Base-by-base conservation (phyloP, 495 filamentous ascomycete species). In the Wilcoxina mikolae region DNA sequence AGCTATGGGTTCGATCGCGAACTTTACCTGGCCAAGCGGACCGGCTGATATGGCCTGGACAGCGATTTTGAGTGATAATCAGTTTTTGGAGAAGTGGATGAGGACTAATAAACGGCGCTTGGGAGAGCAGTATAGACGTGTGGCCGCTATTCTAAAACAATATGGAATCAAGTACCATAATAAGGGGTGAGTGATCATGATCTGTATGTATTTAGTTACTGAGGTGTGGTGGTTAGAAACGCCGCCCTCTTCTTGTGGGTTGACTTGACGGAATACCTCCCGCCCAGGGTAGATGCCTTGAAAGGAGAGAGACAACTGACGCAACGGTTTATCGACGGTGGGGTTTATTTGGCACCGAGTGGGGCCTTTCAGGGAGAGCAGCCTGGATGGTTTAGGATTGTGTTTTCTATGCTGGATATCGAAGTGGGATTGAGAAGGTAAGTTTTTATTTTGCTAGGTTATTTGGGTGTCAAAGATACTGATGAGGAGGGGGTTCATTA, bases 161-260 rank as follows among this genome's bases (percentile, higher is more conserved):
- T 59, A 67, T 5, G 67, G 66, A 0, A 73, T 78, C 35, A 55
- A 65, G 23, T 76, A 75, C 58, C 51, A 20, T 15, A 11, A 15
- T 29, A 27, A 49, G 23, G 57, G 17, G 28, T 55, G 28, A 46
- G 56, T 28, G 58, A n/a, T n/a, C n/a, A n/a, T n/a, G n/a, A 10
- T 17, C 35, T 2, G 17, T 56, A 43, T 38, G 41, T 17, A 28
- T 38, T 5, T 15, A 18, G 20, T 1, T 39, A 1, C 35, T 39
- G 20, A 39, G n/a, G n/a, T n/a, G n/a, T 39, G 35, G 35, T 46
- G 3, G 12, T 46, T 18, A 35, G 49, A 38, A 54, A 44, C n/a
- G 51, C 51, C 10, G 51, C 38, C 0, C 73, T 82, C 51, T 82
- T 82, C 59, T 58, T 82, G 7, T 81, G 79, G 79, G 60, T 76